Percentiles rank a stretch among this genome's conserved stretches.
Conservation (phyloP, 108 stramenopile species). For the Cyclotella choctawhatcheeana region DNA sequence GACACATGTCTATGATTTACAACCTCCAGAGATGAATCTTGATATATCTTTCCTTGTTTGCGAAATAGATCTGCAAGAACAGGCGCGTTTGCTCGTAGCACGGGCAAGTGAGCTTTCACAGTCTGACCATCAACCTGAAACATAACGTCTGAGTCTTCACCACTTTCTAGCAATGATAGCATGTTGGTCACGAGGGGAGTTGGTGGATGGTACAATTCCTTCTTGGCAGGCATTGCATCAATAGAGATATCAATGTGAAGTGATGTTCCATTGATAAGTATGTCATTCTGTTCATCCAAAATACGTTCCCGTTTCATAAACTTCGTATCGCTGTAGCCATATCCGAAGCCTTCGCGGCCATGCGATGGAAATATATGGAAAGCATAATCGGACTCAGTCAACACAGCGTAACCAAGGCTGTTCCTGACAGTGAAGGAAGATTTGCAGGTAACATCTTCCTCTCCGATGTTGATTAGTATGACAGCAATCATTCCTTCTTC, state of each 20-base stretch:
- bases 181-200: neutral
- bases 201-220: neutral
- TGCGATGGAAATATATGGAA: constrained; percentile 3
- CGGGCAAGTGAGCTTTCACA: neutral
- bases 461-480: neutral
- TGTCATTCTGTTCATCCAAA: neutral
- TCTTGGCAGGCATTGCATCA: neutral
- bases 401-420: neutral
- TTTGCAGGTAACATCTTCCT: neutral
- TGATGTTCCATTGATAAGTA: neutral
- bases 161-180: constrained; percentile 4
- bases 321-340: constrained; percentile 1
- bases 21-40: neutral
- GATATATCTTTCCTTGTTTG: neutral
- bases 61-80: constrained; percentile 1
- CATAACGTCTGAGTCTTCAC: constrained; percentile 2
- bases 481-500: neutral
- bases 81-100: constrained; percentile 9
- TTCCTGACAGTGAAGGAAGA: constrained; percentile 4
- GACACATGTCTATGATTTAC: neutral
- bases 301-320: neutral
- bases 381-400: neutral
- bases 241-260: constrained; percentile 2
- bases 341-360: constrained; percentile 1
- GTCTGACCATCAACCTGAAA: neutral